These are phyloP conservation scores for Cunninghamia lanceolata DNA, from an alignment of 75 land plant genomes.

Conservation along the genomic window DNA sequence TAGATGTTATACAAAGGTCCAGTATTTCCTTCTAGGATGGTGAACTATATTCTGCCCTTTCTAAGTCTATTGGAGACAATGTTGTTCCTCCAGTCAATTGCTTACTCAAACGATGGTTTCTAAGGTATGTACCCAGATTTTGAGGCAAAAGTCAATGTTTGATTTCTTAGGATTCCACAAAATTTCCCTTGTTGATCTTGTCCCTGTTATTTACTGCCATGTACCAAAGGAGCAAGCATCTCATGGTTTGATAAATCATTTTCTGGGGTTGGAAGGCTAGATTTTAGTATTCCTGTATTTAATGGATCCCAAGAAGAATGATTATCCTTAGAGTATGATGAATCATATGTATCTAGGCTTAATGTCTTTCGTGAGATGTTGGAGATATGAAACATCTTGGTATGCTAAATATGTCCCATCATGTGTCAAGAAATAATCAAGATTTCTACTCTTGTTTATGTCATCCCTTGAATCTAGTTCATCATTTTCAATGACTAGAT, in stretches of 20 bases:
- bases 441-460: constrained; percentile 1
- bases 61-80: constrained; percentile 1
- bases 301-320: not conserved
- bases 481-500: too few species aligned
- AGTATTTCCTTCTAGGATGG: constrained; percentile 33
- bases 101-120: not conserved
- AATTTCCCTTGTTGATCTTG: not conserved
- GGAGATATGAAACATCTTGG: constrained; percentile 39
- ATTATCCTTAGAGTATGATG: not conserved
- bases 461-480: constrained; percentile 2
- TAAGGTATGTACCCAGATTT: not conserved
- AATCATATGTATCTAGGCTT: constrained; percentile 49
- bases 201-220: not conserved
- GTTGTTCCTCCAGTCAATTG: not conserved
- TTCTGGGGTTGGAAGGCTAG: not conserved
- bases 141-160: constrained; percentile 10
- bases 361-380: constrained; percentile 48
- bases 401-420: not conserved
- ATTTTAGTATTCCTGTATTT: constrained; percentile 1
- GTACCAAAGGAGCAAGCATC: not conserved
- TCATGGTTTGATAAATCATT: constrained; percentile 9
- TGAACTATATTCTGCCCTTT: constrained; percentile 3
- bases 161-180: not conserved
- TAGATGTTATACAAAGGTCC: constrained; percentile 14
- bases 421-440: constrained; percentile 1